phyloP scores from a whole-genome alignment of 495 filamentous ascomycete genomes.

The Penicillium mononematosum region DNA sequence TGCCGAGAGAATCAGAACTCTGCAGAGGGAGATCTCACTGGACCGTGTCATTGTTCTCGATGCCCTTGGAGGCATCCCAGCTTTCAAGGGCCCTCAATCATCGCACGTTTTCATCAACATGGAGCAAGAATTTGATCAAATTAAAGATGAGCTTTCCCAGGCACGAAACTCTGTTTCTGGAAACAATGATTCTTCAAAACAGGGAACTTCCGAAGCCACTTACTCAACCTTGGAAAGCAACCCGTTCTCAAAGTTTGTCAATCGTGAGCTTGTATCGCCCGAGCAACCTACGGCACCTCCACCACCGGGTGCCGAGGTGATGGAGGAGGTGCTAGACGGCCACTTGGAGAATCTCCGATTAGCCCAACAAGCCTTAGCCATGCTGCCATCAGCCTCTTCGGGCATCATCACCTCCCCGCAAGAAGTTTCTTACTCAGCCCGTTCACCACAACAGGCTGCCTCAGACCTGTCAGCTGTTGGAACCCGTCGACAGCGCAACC shows the following conservation, averaged over 20 bases:
- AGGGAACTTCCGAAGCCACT: conserved; percentile 7
- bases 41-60: conserved; percentile 91
- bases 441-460: conserved; percentile 35
- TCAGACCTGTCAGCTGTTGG: conserved; percentile 61
- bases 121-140: conserved; percentile 78
- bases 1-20: conserved; percentile 41
- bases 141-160: conserved; percentile 57
- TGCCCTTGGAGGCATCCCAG: conserved; percentile 81
- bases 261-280: conserved; percentile 33
- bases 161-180: conserved; percentile 14
- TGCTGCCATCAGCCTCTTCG: conserved; percentile 84
- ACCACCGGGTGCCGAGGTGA: not conserved
- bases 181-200: not conserved
- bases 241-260: conserved; percentile 27
- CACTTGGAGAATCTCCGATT: conserved; percentile 76
- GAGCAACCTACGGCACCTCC: not conserved
- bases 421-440: conserved; percentile 70
- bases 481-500: conserved; percentile 78
- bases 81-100: conserved; percentile 59
- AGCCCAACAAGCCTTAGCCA: conserved; percentile 61
- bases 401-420: conserved; percentile 81
- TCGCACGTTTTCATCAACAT: conserved; percentile 93
- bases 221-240: conserved; percentile 20
- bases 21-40: conserved; percentile 60
- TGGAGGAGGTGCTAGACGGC: conserved; percentile 32